Evolutionary conservation across 805 yeast species (phyloP).

Genomic region (Millerozyma acaciae): DNA sequence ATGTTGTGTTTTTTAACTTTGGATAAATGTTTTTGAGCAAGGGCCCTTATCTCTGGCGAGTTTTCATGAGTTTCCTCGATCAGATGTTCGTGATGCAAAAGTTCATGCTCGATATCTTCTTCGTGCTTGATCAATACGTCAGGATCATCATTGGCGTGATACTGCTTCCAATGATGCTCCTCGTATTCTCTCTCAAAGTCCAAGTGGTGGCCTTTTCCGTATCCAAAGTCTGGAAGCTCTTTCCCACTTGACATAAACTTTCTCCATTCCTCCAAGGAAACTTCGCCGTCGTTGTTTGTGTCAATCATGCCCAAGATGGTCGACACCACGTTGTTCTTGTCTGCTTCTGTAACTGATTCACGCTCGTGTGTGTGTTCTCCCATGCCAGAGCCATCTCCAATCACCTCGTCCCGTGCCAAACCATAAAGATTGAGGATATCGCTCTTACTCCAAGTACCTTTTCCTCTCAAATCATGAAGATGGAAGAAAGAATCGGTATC

Average conservation of each 20-base stretch:
- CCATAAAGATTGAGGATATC: constrained; percentile 87
- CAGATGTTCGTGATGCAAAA: constrained; percentile 81
- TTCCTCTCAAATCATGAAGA: constrained; percentile 66
- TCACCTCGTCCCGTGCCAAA: constrained; percentile 60
- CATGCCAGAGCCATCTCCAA: constrained; percentile 89
- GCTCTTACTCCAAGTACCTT: constrained; percentile 49
- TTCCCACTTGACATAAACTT: constrained; percentile 59
- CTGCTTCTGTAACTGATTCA: constrained; percentile 47
- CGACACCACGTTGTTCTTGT: constrained; percentile 51
- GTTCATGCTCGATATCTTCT: constrained; percentile 86
- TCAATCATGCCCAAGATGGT: constrained; percentile 61
- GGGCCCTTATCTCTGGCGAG: constrained; percentile 23
- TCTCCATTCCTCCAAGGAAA: constrained; percentile 69
- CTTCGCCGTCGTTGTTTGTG: constrained; percentile 57
- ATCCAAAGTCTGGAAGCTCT: constrained; percentile 84
- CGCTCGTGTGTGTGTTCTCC: constrained; percentile 57
- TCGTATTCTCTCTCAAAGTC: constrained; percentile 93
- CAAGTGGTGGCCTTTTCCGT: constrained; percentile 91
- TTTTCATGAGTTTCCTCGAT: constrained; percentile 53
- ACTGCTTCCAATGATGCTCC: constrained; percentile 89
- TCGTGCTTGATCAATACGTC: constrained; percentile 75
- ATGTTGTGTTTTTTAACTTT: constrained; percentile 29
- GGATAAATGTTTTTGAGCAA: constrained; percentile 27
- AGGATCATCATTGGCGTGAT: constrained; percentile 74
- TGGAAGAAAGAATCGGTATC: constrained; percentile 75